Conservation (phyloP, 768 basidiomycete species). For the Pleurotus ostreatus region DNA sequence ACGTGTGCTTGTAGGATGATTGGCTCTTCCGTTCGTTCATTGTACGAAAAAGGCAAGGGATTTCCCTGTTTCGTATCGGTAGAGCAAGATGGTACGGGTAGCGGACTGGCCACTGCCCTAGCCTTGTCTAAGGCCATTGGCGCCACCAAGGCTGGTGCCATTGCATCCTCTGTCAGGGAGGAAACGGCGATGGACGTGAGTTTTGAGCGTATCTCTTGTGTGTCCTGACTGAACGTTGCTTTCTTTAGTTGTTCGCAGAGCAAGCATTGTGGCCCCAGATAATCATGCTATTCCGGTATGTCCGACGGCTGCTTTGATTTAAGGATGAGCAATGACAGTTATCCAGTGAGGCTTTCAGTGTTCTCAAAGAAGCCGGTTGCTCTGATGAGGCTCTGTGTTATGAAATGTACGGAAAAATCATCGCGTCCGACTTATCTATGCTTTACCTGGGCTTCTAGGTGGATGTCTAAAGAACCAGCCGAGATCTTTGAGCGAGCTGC, state of each 20-base stretch:
- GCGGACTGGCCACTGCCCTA: slow-evolving; percentile 40
- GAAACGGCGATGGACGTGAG: slow-evolving; percentile 59
- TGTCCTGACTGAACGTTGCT: background rate
- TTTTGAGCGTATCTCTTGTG: background rate
- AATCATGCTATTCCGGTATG: slow-evolving; percentile 55
- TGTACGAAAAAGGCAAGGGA: slow-evolving; percentile 56
- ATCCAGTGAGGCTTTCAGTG: slow-evolving; percentile 52
- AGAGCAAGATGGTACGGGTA: slow-evolving; percentile 55
- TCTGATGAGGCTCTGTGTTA: slow-evolving; percentile 65
- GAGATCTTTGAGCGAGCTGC: slow-evolving; percentile 67
- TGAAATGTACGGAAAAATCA: slow-evolving; percentile 44
- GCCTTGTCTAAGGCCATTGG: slow-evolving; percentile 57
- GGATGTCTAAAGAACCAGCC: slow-evolving; percentile 72
- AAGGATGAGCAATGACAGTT: background rate
- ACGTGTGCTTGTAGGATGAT: slow-evolving; percentile 45
- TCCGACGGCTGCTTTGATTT: background rate
- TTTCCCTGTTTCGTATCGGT: slow-evolving; percentile 66
- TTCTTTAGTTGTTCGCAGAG: slow-evolving; percentile 25
- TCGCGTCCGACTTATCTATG: background rate
- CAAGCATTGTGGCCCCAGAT: slow-evolving; percentile 68
- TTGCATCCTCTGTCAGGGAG: slow-evolving; percentile 57
- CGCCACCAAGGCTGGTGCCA: slow-evolving; percentile 60
- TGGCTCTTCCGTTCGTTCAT: slow-evolving; percentile 58
- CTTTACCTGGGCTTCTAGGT: slow-evolving; percentile 30
- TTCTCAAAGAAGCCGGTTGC: slow-evolving; percentile 60